Percentiles rank a stretch among this genome's conserved stretches.
Evolutionary conservation across 148 eudicot species (phyloP).

Genomic region (Arctostaphylos glauca): DNA sequence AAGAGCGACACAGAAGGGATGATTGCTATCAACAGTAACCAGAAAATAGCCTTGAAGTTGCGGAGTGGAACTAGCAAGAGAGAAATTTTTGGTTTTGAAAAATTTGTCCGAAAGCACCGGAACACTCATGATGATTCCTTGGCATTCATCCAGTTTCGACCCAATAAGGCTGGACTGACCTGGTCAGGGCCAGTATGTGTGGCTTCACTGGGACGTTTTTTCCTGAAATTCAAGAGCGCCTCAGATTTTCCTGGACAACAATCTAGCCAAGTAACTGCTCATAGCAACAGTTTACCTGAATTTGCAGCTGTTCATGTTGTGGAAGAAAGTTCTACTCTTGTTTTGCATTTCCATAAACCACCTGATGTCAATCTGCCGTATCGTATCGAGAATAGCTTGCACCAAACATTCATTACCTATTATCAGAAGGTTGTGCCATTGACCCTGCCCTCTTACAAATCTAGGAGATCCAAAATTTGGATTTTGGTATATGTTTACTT

Average conservation of each 20-base stretch:
- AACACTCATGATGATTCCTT: constrained; percentile 57
- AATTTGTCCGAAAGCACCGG: constrained; percentile 70
- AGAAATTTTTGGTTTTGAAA: constrained; percentile 57
- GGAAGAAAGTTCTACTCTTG: constrained; percentile 80
- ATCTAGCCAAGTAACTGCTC: constrained; percentile 29
- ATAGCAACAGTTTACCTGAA: constrained; percentile 33
- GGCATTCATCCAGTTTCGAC: constrained; percentile 66
- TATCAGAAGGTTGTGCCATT: constrained; percentile 70
- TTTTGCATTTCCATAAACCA: constrained; percentile 64
- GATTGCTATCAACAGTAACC: constrained; percentile 56
- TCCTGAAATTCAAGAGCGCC: constrained; percentile 68
- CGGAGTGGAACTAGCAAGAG: constrained; percentile 37
- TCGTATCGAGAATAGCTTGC: constrained; percentile 77
- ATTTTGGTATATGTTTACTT: neutral
- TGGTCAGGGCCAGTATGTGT: constrained; percentile 99
- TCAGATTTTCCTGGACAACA: constrained; percentile 30
- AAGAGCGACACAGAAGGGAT: constrained; percentile 66
- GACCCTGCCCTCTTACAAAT: constrained; percentile 7
- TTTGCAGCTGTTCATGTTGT: constrained; percentile 80
- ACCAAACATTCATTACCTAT: constrained; percentile 62
- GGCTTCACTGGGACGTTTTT: constrained; percentile 88
- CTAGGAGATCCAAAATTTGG: neutral
- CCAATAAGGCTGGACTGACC: constrained; percentile 42
- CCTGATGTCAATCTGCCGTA: constrained; percentile 68
- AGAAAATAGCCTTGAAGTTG: constrained; percentile 57